A percentile compares a stretch with the other conserved stretches of the same genome.
Conservation (phyloP, 148 eudicot genomes). For the Euryodendron excelsum region DNA sequence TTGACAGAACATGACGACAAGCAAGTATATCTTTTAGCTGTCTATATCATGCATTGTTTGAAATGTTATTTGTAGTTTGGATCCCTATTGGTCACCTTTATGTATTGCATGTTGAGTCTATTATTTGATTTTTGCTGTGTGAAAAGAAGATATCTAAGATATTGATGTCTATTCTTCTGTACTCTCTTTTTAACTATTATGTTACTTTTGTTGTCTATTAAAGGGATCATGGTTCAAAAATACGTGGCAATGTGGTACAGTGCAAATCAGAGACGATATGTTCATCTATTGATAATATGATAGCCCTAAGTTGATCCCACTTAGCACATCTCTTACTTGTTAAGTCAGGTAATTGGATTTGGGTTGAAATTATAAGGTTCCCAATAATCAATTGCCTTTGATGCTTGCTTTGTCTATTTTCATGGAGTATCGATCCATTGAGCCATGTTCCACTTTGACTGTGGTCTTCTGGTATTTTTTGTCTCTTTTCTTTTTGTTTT, state of each 20-base stretch:
- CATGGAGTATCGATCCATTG: neutral
- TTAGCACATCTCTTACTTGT: neutral
- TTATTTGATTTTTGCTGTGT: neutral
- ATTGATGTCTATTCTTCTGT: neutral
- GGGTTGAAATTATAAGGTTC: neutral
- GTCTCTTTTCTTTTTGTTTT: neutral
- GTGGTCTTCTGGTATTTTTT: neutral
- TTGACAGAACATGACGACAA: slow-evolving; percentile 80
- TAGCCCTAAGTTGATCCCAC: neutral
- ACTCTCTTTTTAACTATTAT: neutral
- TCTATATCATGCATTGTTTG: neutral
- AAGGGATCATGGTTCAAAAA: neutral
- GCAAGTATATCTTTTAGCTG: slow-evolving; percentile 52
- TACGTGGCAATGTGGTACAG: neutral
- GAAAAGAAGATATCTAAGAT: neutral
- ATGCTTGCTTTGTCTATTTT: neutral
- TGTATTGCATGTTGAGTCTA: neutral
- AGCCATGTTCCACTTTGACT: neutral
- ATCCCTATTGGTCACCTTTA: neutral
- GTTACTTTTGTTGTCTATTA: slow-evolving; percentile 3
- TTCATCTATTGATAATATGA: neutral
- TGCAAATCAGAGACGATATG: too few relatives aligned
- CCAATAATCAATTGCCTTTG: neutral
- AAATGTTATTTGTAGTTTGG: neutral
- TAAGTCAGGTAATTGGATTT: neutral